Conservation (phyloP, 768 basidiomycete genomes). For the Amanita phalloides region DNA sequence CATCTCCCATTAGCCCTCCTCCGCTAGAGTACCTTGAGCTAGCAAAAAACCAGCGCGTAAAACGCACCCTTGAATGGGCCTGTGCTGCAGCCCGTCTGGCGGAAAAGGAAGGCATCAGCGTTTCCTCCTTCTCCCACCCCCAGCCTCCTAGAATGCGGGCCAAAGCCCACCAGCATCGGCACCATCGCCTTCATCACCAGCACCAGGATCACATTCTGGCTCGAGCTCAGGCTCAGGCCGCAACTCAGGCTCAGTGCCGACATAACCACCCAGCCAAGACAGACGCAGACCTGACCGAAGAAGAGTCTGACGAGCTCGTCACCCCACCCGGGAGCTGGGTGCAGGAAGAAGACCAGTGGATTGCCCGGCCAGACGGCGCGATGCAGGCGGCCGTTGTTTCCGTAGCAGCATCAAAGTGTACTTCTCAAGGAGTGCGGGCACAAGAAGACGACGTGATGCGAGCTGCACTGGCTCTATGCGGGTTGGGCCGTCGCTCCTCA, state of each 20-base stretch:
- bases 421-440: constrained; percentile 10
- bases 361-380: constrained; percentile 10
- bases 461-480: constrained; percentile 59
- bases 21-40: constrained; percentile 37
- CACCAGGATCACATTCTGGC: neutral
- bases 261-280: constrained; percentile 8
- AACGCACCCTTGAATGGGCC: constrained; percentile 62
- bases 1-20: constrained; percentile 41
- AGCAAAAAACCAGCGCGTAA: constrained; percentile 33
- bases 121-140: neutral
- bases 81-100: constrained; percentile 50
- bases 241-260: neutral
- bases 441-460: constrained; percentile 62
- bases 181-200: constrained; percentile 4
- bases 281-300: constrained; percentile 44
- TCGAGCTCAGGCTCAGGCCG: neutral
- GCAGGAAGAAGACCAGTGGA: constrained; percentile 30
- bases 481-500: constrained; percentile 25
- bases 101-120: constrained; percentile 14
- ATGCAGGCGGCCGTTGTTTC: constrained; percentile 9
- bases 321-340: constrained; percentile 49
- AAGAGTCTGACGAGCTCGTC: constrained; percentile 53
- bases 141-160: neutral
- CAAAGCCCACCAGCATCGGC: neutral
- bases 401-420: constrained; percentile 5